Conservation (phyloP, 768 basidiomycete genomes). For the Amanita brunnescens region DNA sequence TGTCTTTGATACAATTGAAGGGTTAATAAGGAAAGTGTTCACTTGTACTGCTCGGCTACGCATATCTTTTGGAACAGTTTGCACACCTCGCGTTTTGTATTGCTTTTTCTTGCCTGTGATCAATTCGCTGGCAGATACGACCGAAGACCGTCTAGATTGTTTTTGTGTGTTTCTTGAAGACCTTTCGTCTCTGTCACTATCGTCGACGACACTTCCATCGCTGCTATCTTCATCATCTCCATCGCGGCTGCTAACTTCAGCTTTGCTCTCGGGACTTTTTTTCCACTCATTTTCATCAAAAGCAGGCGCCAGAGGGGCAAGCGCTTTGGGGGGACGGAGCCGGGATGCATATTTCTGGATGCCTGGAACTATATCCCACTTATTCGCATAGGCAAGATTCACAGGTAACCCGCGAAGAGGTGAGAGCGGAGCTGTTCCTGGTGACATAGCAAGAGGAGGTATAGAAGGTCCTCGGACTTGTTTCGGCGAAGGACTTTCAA, state of each 20-base stretch:
- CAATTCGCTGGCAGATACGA: slow-evolving; percentile 24
- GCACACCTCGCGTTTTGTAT: slow-evolving; percentile 63
- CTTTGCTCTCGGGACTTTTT: slow-evolving; percentile 41
- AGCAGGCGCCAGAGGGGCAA: slow-evolving; percentile 35
- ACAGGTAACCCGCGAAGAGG: slow-evolving; percentile 46
- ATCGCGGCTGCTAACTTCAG: slow-evolving; percentile 68
- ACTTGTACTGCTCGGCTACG: slow-evolving; percentile 56
- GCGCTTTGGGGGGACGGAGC: slow-evolving; percentile 35
- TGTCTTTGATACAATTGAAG: slow-evolving; percentile 5
- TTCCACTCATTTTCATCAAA: slow-evolving; percentile 34
- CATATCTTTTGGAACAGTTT: slow-evolving; percentile 52
- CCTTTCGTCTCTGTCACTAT: slow-evolving; percentile 26
- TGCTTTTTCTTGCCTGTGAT: slow-evolving; percentile 37
- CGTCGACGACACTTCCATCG: slow-evolving; percentile 43
- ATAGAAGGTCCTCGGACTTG: slow-evolving; percentile 24
- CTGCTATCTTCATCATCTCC: slow-evolving; percentile 76
- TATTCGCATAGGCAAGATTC: slow-evolving; percentile 62
- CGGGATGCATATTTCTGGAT: slow-evolving; percentile 69
- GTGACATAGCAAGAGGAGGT: slow-evolving; percentile 28
- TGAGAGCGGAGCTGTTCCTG: slow-evolving; percentile 28
- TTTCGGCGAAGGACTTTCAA: slow-evolving; percentile 46
- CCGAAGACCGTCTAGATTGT: slow-evolving; percentile 28
- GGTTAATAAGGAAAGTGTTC: slow-evolving; percentile 15
- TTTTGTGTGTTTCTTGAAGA: slow-evolving; percentile 13
- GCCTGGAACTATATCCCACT: slow-evolving; percentile 77